A percentile compares a stretch with the other conserved stretches of the same genome.
These are phyloP conservation scores for Gossypium turneri DNA, from an alignment of 345 rosid genomes.

Conservation along the genomic window DNA sequence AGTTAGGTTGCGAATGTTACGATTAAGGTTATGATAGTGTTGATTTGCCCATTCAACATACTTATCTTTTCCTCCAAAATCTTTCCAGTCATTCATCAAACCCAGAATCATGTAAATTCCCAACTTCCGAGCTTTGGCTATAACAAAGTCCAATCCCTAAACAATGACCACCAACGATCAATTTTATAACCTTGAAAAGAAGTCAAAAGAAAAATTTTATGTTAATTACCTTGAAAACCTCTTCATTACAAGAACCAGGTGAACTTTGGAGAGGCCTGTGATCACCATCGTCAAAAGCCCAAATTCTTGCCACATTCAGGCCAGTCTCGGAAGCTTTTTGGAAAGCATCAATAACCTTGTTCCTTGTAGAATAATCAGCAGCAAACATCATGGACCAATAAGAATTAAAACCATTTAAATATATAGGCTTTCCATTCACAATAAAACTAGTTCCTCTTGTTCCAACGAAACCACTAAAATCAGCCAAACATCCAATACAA, in stretches of 20 bases:
- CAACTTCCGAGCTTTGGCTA: constrained; percentile 51
- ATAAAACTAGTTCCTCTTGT: constrained; percentile 44
- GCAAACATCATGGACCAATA: constrained; percentile 76
- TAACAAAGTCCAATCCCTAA: constrained; percentile 73
- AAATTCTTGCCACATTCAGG: constrained; percentile 64
- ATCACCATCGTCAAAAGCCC: constrained; percentile 76
- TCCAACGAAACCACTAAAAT: constrained; percentile 21
- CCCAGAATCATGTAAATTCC: constrained; percentile 49
- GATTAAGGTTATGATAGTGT: constrained; percentile 26
- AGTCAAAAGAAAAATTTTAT: neutral
- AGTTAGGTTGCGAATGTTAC: neutral
- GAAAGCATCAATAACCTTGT: constrained; percentile 44
- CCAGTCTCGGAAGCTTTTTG: constrained; percentile 48
- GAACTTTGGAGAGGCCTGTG: constrained; percentile 53
- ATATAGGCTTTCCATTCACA: constrained; percentile 36
- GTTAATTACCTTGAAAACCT: constrained; percentile 49
- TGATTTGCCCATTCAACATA: constrained; percentile 68
- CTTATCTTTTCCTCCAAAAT: constrained; percentile 51
- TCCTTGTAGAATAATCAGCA: constrained; percentile 43
- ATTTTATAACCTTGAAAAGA: neutral
- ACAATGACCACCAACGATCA: neutral
- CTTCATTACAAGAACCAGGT: constrained; percentile 58
- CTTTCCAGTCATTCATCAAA: constrained; percentile 59
- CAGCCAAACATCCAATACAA: neutral
- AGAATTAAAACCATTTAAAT: constrained; percentile 74